Evolutionary conservation across 192 early-diverging fungal genomes (phyloP).

Genomic region (Dissophora ornata): DNA sequence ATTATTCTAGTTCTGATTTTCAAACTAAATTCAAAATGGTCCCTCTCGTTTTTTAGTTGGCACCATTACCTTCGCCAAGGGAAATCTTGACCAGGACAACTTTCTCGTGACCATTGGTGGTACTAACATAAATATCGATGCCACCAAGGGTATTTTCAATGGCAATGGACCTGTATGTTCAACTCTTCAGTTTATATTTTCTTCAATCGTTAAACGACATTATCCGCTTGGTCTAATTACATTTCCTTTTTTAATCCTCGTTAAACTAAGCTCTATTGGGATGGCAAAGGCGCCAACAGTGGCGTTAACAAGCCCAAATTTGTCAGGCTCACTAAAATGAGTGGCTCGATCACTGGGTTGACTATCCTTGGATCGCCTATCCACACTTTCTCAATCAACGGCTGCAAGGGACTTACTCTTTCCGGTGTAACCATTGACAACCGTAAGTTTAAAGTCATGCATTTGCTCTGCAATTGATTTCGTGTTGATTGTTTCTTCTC

Average conservation of each 20-base stretch:
- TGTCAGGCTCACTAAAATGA: constrained; percentile 38
- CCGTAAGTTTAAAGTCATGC: constrained; percentile 44
- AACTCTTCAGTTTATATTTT: too few relatives aligned
- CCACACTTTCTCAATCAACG: constrained; percentile 54
- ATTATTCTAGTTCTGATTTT: constrained; percentile 7
- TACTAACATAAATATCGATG: too few relatives aligned
- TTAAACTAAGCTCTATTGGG: constrained; percentile 46
- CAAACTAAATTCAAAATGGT: too few relatives aligned
- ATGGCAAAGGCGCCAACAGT: constrained; percentile 58
- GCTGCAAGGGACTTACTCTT: constrained; percentile 45
- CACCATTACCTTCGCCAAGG: constrained; percentile 52
- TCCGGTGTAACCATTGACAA: constrained; percentile 52
- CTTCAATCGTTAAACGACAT: neutral
- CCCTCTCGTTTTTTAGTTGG: too few relatives aligned
- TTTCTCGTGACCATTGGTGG: constrained; percentile 36
- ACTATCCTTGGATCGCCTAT: too few relatives aligned
- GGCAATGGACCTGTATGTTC: too few relatives aligned
- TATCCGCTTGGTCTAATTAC: neutral
- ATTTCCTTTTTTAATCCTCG: neutral
- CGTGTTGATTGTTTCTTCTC: neutral
- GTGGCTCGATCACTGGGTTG: constrained; percentile 47
- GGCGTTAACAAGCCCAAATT: constrained; percentile 57
- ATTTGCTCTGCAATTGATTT: constrained; percentile 3
- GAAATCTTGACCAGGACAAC: constrained; percentile 50
- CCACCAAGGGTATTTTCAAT: too few relatives aligned